Evolutionary conservation across 1,139 yeast species (phyloP), one percentile per base, ranked within the genome.

Genomic region (Trichomonascaceae sp.): DNA sequence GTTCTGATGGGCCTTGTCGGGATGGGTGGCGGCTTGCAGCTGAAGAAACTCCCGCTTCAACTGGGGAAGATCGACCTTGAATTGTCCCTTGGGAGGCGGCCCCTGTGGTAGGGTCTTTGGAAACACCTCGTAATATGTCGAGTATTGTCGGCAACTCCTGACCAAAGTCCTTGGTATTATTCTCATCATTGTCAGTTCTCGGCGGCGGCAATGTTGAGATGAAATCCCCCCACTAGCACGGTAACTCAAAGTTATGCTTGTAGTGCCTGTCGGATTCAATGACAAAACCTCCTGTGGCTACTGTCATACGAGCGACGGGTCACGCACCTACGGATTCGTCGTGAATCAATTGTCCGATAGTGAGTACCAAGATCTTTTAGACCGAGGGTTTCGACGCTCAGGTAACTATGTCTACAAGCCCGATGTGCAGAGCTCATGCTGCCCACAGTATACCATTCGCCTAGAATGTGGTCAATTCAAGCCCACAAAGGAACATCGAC

Each of bases 371-470:
- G 51, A 50, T 23, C 52, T 80, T 42, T 70, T 85, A 41, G 76
- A 81, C 45, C 60, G 65, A 44, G 93, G 93, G 2, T 84, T 70
- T 51, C 70, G 94, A 51, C 59, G 97, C 34, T 77, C 92, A 22
- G 96, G 96, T 0, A 51, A 54, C 2, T 80, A 73, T 43, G 46
- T 82, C 4, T 85, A 85, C 51, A 78, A 76, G 48, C 75, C 81
- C 0, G 94, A 87, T 52, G 56, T 74, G 41, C 51, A 77, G 23
- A 55, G 84, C 25, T 71, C 72, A 28, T 87, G 97, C 50, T 87
- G 97, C 48, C 67, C 89, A n/a, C 66, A 75, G 51, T 82, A 74
- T 50, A 79, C 95, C 0, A 81, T 85, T 18, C 56, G 96, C 34
- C 74, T 93, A 1, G 64, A 61, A 27, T 56, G 68, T 25, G 49